phyloP scores from a whole-genome alignment of 1,284 basidiomycete species.

The Wallemia ichthyophaga region DNA sequence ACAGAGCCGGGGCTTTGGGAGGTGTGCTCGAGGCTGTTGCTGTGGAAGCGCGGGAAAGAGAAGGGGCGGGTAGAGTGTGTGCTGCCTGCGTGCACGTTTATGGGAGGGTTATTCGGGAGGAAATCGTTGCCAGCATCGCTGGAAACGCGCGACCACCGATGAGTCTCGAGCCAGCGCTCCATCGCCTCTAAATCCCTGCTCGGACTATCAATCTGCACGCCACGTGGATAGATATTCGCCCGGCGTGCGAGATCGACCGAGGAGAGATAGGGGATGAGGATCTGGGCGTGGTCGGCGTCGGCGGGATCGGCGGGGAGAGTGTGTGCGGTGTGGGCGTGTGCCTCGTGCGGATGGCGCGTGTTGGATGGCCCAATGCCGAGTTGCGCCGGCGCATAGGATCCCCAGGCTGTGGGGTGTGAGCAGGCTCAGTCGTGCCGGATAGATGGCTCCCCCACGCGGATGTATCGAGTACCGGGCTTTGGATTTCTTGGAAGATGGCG shows the following conservation, averaged over 20 bases:
- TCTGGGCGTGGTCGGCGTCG: not conserved
- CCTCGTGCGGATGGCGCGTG: not conserved
- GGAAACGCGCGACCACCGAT: too few relatives aligned
- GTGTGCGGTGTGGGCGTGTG: not conserved
- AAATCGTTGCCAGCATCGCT: not conserved
- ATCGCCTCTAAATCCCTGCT: not conserved
- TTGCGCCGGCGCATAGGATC: not conserved
- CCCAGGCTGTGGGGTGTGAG: not conserved
- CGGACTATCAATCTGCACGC: not conserved
- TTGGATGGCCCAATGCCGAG: not conserved
- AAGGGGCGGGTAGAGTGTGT: not conserved
- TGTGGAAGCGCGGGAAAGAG: not conserved
- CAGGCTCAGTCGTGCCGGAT: too few relatives aligned
- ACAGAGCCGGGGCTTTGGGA: constrained; percentile 10
- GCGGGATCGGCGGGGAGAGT: not conserved
- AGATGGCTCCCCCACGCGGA: too few relatives aligned
- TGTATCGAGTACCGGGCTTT: too few relatives aligned
- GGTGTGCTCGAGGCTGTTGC: constrained; percentile 5
- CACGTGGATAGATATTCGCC: not conserved
- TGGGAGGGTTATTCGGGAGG: not conserved
- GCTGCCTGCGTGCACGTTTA: not conserved
- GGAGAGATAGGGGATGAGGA: not conserved
- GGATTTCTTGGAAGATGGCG: too few relatives aligned
- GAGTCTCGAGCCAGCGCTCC: not conserved
- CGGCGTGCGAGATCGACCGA: not conserved